These are phyloP conservation scores for Blepharisma japonicum DNA, from an alignment of 73 alveolate genomes.

Conservation along the genomic window DNA sequence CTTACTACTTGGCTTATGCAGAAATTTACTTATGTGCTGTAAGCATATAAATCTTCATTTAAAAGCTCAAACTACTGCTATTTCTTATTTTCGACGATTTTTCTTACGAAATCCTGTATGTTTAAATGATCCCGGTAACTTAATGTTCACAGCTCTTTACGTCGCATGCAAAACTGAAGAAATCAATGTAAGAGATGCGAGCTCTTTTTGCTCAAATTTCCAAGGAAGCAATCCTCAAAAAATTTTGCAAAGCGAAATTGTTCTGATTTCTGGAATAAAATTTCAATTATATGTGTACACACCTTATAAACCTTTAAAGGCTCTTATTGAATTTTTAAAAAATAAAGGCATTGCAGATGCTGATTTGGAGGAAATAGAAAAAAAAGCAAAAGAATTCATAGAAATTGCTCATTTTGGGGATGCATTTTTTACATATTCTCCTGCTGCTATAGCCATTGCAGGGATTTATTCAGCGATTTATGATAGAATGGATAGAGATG, in stretches of 20 bases:
- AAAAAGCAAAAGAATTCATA: constrained; percentile 4
- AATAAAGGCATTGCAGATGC: neutral
- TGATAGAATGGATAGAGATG: neutral
- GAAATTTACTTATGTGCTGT: neutral
- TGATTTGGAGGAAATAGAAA: neutral
- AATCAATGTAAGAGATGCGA: constrained; percentile 9
- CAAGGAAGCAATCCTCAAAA: neutral
- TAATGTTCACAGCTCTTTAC: constrained; percentile 11
- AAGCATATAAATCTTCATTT: constrained; percentile 9
- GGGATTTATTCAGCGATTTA: neutral
- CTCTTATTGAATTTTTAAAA: neutral
- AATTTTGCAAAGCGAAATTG: neutral
- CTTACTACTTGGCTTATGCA: neutral
- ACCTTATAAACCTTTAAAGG: constrained; percentile 13
- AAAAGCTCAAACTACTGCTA: constrained; percentile 7
- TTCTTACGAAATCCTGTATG: constrained; percentile 1
- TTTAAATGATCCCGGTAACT: neutral
- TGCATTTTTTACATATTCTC: neutral
- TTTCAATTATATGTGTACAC: neutral
- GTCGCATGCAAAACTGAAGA: constrained; percentile 25
- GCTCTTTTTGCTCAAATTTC: neutral
- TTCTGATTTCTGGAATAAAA: neutral
- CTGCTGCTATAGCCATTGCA: neutral
- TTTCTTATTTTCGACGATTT: constrained; percentile 5
- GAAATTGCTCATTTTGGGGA: neutral